These are phyloP conservation scores for Meripilus lineatus DNA, from an alignment of 1,284 basidiomycete genomes.

Conservation along the genomic window DNA sequence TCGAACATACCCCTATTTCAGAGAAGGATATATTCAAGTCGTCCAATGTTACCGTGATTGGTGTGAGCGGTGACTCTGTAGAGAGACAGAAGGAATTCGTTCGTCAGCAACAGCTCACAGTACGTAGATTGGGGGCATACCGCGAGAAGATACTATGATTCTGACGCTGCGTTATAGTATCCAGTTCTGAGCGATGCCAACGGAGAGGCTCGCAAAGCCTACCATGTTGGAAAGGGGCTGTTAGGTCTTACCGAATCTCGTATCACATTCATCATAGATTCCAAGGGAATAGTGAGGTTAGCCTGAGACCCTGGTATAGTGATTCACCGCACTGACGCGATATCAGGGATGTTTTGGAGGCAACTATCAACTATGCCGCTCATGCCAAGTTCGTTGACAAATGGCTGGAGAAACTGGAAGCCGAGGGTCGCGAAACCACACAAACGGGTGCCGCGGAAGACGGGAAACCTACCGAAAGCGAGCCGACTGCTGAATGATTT, in stretches of 20 bases:
- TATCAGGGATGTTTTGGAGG: conserved; percentile 47
- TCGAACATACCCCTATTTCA: conserved; percentile 20
- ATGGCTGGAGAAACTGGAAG: conserved; percentile 51
- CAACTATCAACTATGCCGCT: conserved; percentile 54
- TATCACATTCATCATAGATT: conserved; percentile 72
- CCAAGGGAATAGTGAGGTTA: conserved; percentile 60
- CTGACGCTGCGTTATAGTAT: conserved; percentile 43
- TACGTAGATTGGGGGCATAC: conserved; percentile 26
- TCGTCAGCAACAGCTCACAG: conserved; percentile 65
- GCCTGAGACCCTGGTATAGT: conserved; percentile 17
- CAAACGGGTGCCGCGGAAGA: too few relatives aligned
- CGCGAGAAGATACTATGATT: background rate
- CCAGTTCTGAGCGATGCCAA: conserved; percentile 69
- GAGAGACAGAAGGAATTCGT: conserved; percentile 70
- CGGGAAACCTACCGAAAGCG: too few relatives aligned
- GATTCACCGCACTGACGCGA: background rate
- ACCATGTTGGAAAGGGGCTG: conserved; percentile 58
- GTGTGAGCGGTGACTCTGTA: conserved; percentile 66
- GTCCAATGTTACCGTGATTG: conserved; percentile 60
- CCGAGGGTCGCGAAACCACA: conserved; percentile 25
- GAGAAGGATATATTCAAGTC: conserved; percentile 66
- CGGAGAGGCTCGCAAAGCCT: conserved; percentile 57
- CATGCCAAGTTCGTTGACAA: conserved; percentile 67
- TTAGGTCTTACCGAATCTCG: conserved; percentile 63
- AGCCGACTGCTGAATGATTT: too few relatives aligned